phyloP scores from a whole-genome alignment of 2,329 filamentous ascomycete genomes.

The Aspergillus tubingensis region DNA sequence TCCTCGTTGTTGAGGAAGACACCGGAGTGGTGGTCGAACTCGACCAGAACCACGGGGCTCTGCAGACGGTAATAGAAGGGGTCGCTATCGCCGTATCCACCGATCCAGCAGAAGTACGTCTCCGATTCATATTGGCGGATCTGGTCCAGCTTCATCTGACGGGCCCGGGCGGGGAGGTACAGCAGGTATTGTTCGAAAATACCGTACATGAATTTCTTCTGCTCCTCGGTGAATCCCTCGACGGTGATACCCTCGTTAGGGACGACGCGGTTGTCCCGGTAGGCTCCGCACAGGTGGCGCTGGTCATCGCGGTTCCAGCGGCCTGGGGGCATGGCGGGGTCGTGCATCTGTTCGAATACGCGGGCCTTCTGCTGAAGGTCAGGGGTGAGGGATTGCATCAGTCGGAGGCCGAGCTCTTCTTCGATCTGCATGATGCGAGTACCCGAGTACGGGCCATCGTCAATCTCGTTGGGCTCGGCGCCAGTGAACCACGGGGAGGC shows the following conservation, averaged over 20 bases:
- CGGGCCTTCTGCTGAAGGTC: constrained; percentile 55
- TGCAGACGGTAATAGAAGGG: constrained; percentile 78
- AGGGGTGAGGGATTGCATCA: constrained; percentile 65
- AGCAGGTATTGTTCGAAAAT: constrained; percentile 68
- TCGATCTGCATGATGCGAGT: constrained; percentile 68
- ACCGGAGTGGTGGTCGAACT: constrained; percentile 79
- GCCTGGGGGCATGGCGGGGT: constrained; percentile 61
- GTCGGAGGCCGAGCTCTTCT: constrained; percentile 62
- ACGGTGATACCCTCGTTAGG: constrained; percentile 70
- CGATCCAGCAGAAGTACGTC: constrained; percentile 79
- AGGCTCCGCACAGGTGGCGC: constrained; percentile 74
- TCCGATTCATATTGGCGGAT: constrained; percentile 62
- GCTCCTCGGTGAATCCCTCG: constrained; percentile 42
- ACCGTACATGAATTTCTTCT: constrained; percentile 57
- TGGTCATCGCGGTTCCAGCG: constrained; percentile 82
- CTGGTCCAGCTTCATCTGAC: constrained; percentile 57
- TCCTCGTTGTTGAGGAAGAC: constrained; percentile 74
- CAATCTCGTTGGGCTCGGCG: constrained; percentile 76
- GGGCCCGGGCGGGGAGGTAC: constrained; percentile 63
- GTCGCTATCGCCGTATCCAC: constrained; percentile 65
- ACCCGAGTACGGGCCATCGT: constrained; percentile 62
- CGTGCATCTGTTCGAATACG: constrained; percentile 61
- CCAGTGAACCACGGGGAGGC: constrained; percentile 76
- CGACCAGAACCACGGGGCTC: constrained; percentile 70
- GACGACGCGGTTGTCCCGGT: constrained; percentile 74